Conservation (phyloP, 176 grass and related monocot genomes). For the Musa itinerans region DNA sequence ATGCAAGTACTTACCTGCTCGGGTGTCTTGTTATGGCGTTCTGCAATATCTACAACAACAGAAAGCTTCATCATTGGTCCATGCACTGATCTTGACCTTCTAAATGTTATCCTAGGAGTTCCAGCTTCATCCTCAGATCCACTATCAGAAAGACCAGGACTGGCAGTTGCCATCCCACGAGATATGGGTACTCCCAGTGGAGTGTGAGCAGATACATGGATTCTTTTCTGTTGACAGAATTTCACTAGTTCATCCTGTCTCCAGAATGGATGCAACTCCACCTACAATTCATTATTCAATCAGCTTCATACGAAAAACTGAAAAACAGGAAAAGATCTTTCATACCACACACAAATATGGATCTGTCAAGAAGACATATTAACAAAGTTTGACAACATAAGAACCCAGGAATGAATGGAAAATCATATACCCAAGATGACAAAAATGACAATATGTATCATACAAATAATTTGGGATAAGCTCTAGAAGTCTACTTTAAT, state of each 20-base stretch:
- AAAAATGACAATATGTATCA: too few species aligned
- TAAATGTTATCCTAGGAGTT: conserved; percentile 35
- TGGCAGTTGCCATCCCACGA: conserved; percentile 19
- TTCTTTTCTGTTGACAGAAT: conserved; percentile 39
- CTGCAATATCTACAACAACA: conserved; percentile 32
- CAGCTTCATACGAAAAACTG: neutral
- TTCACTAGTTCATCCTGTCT: conserved; percentile 38
- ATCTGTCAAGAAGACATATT: too few species aligned
- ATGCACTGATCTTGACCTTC: conserved; percentile 40
- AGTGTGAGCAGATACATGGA: conserved; percentile 41
- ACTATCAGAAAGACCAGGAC: conserved; percentile 35
- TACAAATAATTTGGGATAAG: neutral
- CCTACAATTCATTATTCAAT: conserved; percentile 13
- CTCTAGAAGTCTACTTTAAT: neutral
- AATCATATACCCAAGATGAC: neutral
- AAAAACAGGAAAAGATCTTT: neutral
- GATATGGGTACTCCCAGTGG: conserved; percentile 33
- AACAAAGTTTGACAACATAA: too few species aligned
- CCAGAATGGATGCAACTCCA: conserved; percentile 46
- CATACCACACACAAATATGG: neutral
- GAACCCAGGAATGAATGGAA: too few species aligned
- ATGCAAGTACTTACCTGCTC: conserved; percentile 25
- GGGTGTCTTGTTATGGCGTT: conserved; percentile 33
- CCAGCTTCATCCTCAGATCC: conserved; percentile 42
- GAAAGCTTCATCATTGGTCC: conserved; percentile 41